Percentiles rank a stretch among this genome's conserved stretches.
phyloP scores from a whole-genome alignment of 2,329 filamentous ascomycete genomes.

The Pseudogymnoascus verrucosus region DNA sequence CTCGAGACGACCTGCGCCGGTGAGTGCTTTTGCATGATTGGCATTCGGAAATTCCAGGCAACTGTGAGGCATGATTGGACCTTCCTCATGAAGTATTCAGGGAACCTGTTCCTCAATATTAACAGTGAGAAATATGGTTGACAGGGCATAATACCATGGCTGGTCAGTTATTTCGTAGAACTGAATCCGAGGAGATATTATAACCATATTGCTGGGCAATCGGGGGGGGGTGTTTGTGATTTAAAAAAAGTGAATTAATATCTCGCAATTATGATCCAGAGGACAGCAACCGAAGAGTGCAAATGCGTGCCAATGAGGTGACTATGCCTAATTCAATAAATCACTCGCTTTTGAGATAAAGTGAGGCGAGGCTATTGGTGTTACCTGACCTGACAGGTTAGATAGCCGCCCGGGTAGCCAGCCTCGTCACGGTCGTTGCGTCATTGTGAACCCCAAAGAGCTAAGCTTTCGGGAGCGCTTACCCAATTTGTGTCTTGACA shows the following conservation, averaged over 20 bases:
- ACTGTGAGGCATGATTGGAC: slow-evolving; percentile 58
- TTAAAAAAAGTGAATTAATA: not conserved
- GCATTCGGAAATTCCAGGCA: slow-evolving; percentile 53
- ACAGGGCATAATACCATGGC: slow-evolving; percentile 40
- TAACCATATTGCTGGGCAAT: slow-evolving; percentile 33
- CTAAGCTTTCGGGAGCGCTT: slow-evolving; percentile 6
- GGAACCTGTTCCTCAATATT: slow-evolving; percentile 45
- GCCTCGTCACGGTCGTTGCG: not conserved
- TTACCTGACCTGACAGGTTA: not conserved
- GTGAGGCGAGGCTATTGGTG: not conserved
- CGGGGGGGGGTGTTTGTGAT: not conserved
- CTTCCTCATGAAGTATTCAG: slow-evolving; percentile 53
- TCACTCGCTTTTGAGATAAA: not conserved
- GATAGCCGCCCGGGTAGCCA: not conserved
- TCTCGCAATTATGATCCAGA: not conserved
- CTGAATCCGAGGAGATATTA: slow-evolving; percentile 50
- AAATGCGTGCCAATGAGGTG: not conserved
- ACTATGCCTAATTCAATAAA: not conserved
- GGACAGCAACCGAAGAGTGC: not conserved
- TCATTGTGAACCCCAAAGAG: not conserved
- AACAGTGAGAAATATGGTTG: slow-evolving; percentile 14
- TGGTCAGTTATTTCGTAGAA: slow-evolving; percentile 63
- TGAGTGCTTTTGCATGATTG: slow-evolving; percentile 47
- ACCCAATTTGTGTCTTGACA: not conserved
- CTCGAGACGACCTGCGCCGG: slow-evolving; percentile 54